These are phyloP conservation scores for Vigna nakashimae DNA, from an alignment of 306 rosid species.

Conservation along the genomic window DNA sequence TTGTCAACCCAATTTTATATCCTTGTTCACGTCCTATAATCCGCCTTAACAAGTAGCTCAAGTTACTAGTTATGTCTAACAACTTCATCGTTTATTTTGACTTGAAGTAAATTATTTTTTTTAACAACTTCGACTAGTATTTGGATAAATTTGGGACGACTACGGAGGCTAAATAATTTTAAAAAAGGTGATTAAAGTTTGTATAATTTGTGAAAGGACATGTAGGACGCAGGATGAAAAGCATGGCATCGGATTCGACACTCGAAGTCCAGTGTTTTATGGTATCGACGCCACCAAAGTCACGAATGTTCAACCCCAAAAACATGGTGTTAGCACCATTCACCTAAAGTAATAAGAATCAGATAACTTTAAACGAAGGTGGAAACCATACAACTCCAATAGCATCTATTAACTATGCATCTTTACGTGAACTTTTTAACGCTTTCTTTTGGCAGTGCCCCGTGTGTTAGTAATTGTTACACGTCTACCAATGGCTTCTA, in stretches of 20 bases:
- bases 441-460: neutral
- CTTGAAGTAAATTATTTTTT: neutral
- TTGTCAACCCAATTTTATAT: slow-evolving; percentile 4
- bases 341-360: neutral
- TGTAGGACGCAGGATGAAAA: slow-evolving; percentile 3
- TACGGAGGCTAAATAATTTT: slow-evolving; percentile 4
- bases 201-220: neutral
- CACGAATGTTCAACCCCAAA: neutral
- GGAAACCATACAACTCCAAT: neutral
- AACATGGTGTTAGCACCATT: slow-evolving; percentile 6
- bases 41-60: neutral
- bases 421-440: neutral
- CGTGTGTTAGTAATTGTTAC: neutral
- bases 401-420: neutral
- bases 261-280: no score
- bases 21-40: neutral
- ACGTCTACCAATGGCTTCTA: no score
- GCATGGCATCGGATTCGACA: neutral
- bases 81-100: neutral
- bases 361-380: neutral
- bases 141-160: neutral
- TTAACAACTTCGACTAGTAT: neutral
- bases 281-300: neutral
- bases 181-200: neutral
- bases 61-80: neutral